Percentiles rank a stretch among this genome's conserved stretches.
These are phyloP conservation scores for Labyrinthula sp. DNA, from an alignment of 352 stramenopile species.

Conservation along the genomic window DNA sequence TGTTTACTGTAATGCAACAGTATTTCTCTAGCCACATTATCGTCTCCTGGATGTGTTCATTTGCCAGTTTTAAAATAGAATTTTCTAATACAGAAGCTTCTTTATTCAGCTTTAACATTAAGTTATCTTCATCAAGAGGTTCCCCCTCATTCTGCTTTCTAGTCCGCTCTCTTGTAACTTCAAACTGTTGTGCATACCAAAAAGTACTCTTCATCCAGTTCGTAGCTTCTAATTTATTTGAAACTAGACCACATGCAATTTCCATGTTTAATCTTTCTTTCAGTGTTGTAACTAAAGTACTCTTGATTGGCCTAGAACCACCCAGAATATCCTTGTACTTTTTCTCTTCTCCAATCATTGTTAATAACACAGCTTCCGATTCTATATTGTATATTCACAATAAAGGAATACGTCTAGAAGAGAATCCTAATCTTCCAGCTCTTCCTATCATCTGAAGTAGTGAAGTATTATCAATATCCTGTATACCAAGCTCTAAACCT, in stretches of 20 bases:
- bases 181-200: conserved; percentile 29
- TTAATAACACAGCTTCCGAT: conserved; percentile 92
- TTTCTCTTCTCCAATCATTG: conserved; percentile 90
- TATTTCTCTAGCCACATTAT: no score
- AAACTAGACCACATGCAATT: conserved; percentile 68
- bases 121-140: not conserved
- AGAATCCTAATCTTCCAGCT: conserved; percentile 65
- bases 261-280: conserved; percentile 89
- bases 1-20: no score
- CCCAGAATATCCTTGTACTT: conserved; percentile 95
- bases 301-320: conserved; percentile 88
- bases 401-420: conserved; percentile 75
- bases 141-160: not conserved
- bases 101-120: not conserved
- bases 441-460: conserved; percentile 96
- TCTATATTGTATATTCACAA: conserved; percentile 88
- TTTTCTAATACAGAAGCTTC: not conserved
- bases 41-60: no score
- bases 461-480: conserved; percentile 91
- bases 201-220: conserved; percentile 92
- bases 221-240: conserved; percentile 57
- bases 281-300: conserved; percentile 59
- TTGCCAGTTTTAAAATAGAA: conserved; percentile 4
- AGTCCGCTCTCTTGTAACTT: conserved; percentile 8
- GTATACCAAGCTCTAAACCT: conserved; percentile 66